phyloP scores from a whole-genome alignment of 306 rosid genomes.

The Chamaecrista fasciculata region DNA sequence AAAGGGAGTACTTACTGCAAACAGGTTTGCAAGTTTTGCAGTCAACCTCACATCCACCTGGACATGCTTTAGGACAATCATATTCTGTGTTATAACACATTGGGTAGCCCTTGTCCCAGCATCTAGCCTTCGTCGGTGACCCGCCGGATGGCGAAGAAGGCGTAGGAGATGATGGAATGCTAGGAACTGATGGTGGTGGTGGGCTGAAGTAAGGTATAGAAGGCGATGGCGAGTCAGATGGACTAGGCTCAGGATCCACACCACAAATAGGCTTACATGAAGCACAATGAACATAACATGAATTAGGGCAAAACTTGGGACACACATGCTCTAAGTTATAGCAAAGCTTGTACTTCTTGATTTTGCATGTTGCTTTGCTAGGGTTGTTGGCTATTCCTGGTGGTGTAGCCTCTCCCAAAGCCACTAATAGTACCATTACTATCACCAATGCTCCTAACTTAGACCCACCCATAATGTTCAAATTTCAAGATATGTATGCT shows the following conservation, averaged over 20 bases:
- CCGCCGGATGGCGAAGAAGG: background rate
- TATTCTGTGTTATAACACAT: constrained; percentile 42
- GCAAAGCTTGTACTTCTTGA: constrained; percentile 53
- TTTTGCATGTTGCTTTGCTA: constrained; percentile 44
- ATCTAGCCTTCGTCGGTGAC: constrained; percentile 32
- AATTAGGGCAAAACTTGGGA: constrained; percentile 57
- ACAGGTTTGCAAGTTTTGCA: constrained; percentile 63
- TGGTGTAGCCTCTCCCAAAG: constrained; percentile 35
- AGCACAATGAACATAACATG: constrained; percentile 51
- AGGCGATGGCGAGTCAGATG: constrained; percentile 22
- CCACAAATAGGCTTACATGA: constrained; percentile 53
- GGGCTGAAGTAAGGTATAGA: constrained; percentile 14
- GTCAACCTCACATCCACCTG: constrained; percentile 57
- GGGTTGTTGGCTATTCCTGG: constrained; percentile 52
- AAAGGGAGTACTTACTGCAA: constrained; percentile 66
- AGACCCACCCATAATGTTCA: constrained; percentile 32
- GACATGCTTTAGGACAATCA: constrained; percentile 52
- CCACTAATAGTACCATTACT: constrained; percentile 27
- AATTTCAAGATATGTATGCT: too few species aligned
- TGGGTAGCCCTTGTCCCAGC: constrained; percentile 40
- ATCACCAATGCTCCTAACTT: constrained; percentile 8
- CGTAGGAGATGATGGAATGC: too few species aligned
- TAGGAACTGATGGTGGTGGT: background rate
- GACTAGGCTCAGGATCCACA: constrained; percentile 26
- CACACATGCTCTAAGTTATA: constrained; percentile 57